These are phyloP conservation scores for Pythium sp. DNA, from an alignment of 352 stramenopile species.

Conservation along the genomic window DNA sequence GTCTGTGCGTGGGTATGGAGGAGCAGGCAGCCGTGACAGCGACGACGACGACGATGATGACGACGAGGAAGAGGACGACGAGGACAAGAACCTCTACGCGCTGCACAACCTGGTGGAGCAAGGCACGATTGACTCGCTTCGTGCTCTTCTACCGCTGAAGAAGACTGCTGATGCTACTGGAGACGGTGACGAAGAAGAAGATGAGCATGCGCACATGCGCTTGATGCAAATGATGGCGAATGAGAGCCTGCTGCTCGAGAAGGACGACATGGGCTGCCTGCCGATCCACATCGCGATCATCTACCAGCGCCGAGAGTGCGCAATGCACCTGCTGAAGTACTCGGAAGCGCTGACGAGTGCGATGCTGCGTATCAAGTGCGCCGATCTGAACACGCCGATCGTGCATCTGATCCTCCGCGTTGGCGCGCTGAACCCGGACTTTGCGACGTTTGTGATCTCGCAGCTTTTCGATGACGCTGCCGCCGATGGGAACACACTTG, in stretches of 20 bases:
- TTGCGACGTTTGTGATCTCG: constrained; percentile 36
- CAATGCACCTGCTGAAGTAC: constrained; percentile 53
- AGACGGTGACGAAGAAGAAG: constrained; percentile 4
- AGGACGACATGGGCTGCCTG: constrained; percentile 83
- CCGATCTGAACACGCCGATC: constrained; percentile 60
- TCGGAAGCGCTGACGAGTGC: constrained; percentile 62
- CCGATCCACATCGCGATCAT: constrained; percentile 74
- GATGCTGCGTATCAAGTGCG: constrained; percentile 66
- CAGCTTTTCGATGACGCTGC: constrained; percentile 31
- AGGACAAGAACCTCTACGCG: constrained; percentile 35
- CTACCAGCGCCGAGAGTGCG: constrained; percentile 43
- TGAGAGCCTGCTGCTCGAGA: constrained; percentile 65
- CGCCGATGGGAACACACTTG: neutral
- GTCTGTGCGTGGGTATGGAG: neutral
- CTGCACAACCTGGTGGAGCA: constrained; percentile 66
- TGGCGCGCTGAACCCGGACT: constrained; percentile 49
- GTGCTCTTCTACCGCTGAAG: constrained; percentile 41
- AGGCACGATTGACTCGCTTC: constrained; percentile 43
- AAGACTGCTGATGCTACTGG: neutral
- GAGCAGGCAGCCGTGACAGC: neutral
- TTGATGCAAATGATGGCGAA: constrained; percentile 40
- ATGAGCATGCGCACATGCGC: constrained; percentile 13
- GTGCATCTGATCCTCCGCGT: constrained; percentile 68
- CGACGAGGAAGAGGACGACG: constrained; percentile 36
- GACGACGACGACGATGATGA: neutral